phyloP scores from a whole-genome alignment of 192 early-diverging fungal species.

The Chytriomyces confervae region DNA sequence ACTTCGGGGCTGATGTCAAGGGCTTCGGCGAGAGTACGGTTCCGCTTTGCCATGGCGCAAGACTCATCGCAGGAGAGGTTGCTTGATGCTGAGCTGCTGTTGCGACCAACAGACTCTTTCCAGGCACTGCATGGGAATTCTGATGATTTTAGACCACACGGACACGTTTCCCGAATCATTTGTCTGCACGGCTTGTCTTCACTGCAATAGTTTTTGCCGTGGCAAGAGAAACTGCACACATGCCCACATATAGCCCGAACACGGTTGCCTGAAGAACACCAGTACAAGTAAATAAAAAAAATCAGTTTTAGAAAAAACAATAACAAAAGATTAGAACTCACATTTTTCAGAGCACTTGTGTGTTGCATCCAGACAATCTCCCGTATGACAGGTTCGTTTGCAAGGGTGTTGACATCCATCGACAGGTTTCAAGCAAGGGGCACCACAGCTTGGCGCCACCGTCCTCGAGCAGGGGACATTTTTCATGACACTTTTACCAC shows the following conservation, averaged over 20 bases:
- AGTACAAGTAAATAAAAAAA: neutral
- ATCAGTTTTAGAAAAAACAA: slow-evolving; percentile 2
- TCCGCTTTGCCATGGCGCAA: slow-evolving; percentile 80
- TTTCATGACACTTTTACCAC: slow-evolving; percentile 76
- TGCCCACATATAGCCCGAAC: slow-evolving; percentile 85
- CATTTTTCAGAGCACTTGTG: slow-evolving; percentile 76
- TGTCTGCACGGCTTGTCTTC: slow-evolving; percentile 75
- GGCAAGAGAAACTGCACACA: slow-evolving; percentile 75
- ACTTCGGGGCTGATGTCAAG: slow-evolving; percentile 55
- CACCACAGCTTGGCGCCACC: slow-evolving; percentile 74
- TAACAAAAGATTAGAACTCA: neutral
- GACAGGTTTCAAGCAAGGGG: slow-evolving; percentile 62
- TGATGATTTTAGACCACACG: slow-evolving; percentile 72
- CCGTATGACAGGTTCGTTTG: slow-evolving; percentile 80
- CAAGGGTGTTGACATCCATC: slow-evolving; percentile 80
- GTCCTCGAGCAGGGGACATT: slow-evolving; percentile 83
- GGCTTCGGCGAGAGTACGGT: slow-evolving; percentile 79
- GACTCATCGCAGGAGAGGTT: slow-evolving; percentile 78
- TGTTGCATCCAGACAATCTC: slow-evolving; percentile 66
- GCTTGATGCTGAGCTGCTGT: slow-evolving; percentile 37
- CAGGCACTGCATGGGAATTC: slow-evolving; percentile 73
- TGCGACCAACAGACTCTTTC: slow-evolving; percentile 46
- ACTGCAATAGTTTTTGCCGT: slow-evolving; percentile 76
- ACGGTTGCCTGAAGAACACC: slow-evolving; percentile 50
- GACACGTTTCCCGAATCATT: slow-evolving; percentile 66